phyloP scores from a whole-genome alignment of 2,329 filamentous ascomycete genomes.

The Pseudogymnoascus sp. region DNA sequence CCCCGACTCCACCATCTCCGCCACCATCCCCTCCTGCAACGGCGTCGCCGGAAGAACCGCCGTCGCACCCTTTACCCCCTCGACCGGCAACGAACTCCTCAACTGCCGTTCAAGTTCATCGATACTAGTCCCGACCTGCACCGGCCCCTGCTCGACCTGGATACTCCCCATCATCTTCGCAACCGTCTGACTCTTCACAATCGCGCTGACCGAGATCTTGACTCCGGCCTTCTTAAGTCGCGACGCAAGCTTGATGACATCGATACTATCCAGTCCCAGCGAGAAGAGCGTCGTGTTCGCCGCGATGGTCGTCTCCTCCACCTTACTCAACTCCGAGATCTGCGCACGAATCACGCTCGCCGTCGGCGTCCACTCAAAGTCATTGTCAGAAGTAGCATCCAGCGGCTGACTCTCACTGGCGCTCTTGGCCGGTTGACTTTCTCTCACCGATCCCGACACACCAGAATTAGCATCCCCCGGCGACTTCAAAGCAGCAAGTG shows the following conservation, averaged over 20 bases:
- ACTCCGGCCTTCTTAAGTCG: slow-evolving; percentile 55
- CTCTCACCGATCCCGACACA: neutral
- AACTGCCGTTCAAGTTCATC: slow-evolving; percentile 29
- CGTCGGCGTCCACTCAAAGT: slow-evolving; percentile 50
- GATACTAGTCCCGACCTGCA: slow-evolving; percentile 11
- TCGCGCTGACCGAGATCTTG: slow-evolving; percentile 59
- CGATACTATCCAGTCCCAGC: slow-evolving; percentile 84
- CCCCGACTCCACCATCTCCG: slow-evolving; percentile 68
- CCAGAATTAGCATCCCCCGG: neutral
- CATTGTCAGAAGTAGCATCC: neutral
- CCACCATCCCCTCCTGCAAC: slow-evolving; percentile 78
- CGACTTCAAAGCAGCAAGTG: neutral
- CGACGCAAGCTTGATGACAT: slow-evolving; percentile 75
- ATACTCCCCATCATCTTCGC: slow-evolving; percentile 42
- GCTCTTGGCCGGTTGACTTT: neutral
- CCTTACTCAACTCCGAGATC: slow-evolving; percentile 52
- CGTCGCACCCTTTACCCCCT: slow-evolving; percentile 36
- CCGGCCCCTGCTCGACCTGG: neutral
- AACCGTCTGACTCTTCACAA: slow-evolving; percentile 67
- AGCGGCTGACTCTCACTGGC: neutral
- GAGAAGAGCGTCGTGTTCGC: slow-evolving; percentile 63
- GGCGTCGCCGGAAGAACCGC: slow-evolving; percentile 66
- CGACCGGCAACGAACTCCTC: slow-evolving; percentile 11
- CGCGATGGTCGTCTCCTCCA: slow-evolving; percentile 42
- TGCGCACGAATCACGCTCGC: slow-evolving; percentile 48